These are phyloP conservation scores for Fusarium sp. DNA, from an alignment of 2,329 filamentous ascomycete species.

Conservation along the genomic window DNA sequence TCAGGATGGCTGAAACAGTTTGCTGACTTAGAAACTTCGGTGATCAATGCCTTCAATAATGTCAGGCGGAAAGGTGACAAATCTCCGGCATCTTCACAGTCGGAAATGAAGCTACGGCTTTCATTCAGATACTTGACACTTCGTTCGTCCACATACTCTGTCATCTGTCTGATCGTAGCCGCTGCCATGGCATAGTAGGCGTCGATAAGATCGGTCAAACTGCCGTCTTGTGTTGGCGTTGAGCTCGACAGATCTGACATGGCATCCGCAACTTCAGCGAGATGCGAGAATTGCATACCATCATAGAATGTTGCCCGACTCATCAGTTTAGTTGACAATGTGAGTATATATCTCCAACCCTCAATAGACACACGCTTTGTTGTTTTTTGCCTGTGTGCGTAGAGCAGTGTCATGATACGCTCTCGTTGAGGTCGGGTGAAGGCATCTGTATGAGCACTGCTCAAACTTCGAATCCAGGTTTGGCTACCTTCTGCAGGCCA, in stretches of 20 bases:
- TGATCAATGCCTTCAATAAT: conserved; percentile 51
- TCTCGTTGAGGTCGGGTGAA: conserved; percentile 59
- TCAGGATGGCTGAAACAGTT: conserved; percentile 42
- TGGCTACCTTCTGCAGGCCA: conserved; percentile 48
- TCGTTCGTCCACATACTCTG: conserved; percentile 56
- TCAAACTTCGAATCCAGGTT: conserved; percentile 49
- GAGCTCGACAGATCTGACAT: conserved; percentile 46
- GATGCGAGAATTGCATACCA: conserved; percentile 55
- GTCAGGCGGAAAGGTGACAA: conserved; percentile 50
- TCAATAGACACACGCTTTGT: conserved; percentile 44
- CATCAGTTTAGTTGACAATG: conserved; percentile 62
- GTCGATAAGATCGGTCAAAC: conserved; percentile 49
- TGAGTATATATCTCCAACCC: conserved; percentile 54
- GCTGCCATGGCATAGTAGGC: conserved; percentile 49
- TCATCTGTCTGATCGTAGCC: conserved; percentile 57
- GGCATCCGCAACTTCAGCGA: conserved; percentile 50
- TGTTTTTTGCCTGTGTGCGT: conserved; percentile 43
- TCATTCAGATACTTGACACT: conserved; percentile 55
- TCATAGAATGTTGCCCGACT: conserved; percentile 63
- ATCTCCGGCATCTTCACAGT: conserved; percentile 38
- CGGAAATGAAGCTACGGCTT: conserved; percentile 42
- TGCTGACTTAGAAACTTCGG: conserved; percentile 45
- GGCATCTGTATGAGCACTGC: conserved; percentile 52
- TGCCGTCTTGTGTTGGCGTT: conserved; percentile 40
- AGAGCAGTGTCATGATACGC: conserved; percentile 53